phyloP scores from a whole-genome alignment of 805 yeast genomes.

The Zygosaccharomyces bisporus region DNA sequence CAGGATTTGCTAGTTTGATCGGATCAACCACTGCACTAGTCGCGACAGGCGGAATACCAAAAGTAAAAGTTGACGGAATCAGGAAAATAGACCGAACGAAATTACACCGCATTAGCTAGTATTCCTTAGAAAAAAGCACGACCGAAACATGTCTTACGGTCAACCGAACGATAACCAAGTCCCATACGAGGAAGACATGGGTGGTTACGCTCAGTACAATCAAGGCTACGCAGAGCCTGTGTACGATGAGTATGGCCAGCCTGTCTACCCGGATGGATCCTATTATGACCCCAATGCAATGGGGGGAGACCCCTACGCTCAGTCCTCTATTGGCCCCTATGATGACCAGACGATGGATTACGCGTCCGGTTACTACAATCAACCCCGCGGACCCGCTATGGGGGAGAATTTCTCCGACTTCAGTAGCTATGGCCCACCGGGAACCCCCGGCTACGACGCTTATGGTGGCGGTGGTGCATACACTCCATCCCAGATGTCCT shows the following conservation, averaged over 20 bases:
- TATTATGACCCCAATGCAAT: conserved; percentile 35
- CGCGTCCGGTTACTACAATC: conserved; percentile 48
- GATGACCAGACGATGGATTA: conserved; percentile 40
- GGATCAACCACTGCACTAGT: background rate
- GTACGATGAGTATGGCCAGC: conserved; percentile 42
- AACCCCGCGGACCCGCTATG: conserved; percentile 46
- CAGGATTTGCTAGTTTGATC: background rate
- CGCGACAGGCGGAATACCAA: background rate
- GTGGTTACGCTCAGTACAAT: conserved; percentile 17
- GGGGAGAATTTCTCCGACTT: conserved; percentile 68
- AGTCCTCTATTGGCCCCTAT: conserved; percentile 29
- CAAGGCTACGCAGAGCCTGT: conserved; percentile 25
- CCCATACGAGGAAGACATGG: conserved; percentile 32
- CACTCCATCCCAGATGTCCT: conserved; percentile 84
- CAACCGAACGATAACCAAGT: conserved; percentile 27
- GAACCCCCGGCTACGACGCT: conserved; percentile 49
- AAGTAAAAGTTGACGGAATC: background rate
- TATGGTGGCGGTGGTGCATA: conserved; percentile 70
- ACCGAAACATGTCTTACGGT: conserved; percentile 28
- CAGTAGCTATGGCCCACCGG: conserved; percentile 55
- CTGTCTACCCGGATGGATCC: conserved; percentile 39
- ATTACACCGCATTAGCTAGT: background rate
- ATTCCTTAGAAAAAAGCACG: background rate
- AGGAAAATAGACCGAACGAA: background rate
- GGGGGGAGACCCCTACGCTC: conserved; percentile 34